These are phyloP conservation scores for Mycosarcoma maydis DNA, from an alignment of 1,284 basidiomycete species.

Conservation along the genomic window DNA sequence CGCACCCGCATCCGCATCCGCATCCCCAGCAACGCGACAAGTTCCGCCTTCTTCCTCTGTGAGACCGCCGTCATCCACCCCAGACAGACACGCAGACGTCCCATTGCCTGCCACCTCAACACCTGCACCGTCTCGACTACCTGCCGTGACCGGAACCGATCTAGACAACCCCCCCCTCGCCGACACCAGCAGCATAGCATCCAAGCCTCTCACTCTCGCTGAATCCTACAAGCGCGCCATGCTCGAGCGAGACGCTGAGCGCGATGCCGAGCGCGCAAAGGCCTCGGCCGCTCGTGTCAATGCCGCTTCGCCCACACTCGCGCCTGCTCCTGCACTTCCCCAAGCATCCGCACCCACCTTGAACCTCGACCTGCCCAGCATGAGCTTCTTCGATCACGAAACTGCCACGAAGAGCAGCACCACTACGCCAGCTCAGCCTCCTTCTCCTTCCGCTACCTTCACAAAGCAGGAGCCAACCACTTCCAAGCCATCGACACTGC, in stretches of 20 bases:
- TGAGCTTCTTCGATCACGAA: slow-evolving; percentile 35
- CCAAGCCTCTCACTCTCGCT: slow-evolving; percentile 21
- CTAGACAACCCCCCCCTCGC: too few species aligned
- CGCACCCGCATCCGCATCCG: too few species aligned
- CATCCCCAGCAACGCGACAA: too few species aligned
- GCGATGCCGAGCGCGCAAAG: slow-evolving; percentile 20
- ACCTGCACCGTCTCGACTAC: neutral
- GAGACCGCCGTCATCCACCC: neutral
- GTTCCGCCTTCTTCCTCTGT: neutral
- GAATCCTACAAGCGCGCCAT: slow-evolving; percentile 40
- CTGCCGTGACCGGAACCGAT: slow-evolving; percentile 4
- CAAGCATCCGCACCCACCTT: slow-evolving; percentile 24
- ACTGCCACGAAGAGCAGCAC: neutral
- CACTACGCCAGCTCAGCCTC: neutral
- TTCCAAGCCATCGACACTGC: neutral
- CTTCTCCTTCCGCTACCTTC: neutral
- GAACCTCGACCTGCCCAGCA: slow-evolving; percentile 40
- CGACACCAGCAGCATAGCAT: slow-evolving; percentile 6
- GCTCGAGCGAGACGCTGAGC: slow-evolving; percentile 32
- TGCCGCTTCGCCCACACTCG: neutral
- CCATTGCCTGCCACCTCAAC: neutral
- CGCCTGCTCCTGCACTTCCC: neutral
- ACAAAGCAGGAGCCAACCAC: neutral
- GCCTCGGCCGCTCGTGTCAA: neutral
- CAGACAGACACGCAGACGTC: neutral